phyloP scores from a whole-genome alignment of 176 grass and related monocot genomes.

The Eragrostis curvula region DNA sequence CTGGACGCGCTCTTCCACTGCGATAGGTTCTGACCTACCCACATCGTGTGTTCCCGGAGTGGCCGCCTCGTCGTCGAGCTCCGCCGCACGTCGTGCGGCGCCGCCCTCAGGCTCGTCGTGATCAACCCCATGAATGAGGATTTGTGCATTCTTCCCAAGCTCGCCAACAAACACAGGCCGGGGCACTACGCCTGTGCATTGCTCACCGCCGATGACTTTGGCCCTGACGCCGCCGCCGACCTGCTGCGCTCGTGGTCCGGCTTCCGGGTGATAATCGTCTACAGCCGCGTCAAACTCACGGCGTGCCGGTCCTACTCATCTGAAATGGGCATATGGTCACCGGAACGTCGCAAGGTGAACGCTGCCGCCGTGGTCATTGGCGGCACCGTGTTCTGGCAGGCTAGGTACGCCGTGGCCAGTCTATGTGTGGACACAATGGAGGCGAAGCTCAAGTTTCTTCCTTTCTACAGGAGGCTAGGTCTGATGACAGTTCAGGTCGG shows the following conservation, averaged over 20 bases:
- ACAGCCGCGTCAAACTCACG: background rate
- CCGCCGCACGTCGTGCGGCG: background rate
- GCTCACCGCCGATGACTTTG: too few relatives aligned
- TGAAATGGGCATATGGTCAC: background rate
- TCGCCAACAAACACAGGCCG: background rate
- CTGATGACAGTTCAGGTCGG: too few relatives aligned
- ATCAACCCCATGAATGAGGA: too few relatives aligned
- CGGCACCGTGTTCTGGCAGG: background rate
- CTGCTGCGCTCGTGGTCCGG: too few relatives aligned
- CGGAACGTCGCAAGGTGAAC: background rate
- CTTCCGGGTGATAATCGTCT: background rate
- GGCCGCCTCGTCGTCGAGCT: background rate
- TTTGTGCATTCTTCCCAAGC: too few relatives aligned
- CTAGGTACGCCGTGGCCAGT: background rate
- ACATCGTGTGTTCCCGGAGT: background rate
- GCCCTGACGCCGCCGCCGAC: too few relatives aligned
- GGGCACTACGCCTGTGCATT: too few relatives aligned
- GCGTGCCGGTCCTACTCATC: background rate
- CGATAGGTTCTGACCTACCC: background rate
- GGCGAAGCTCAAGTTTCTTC: background rate
- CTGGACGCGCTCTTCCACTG: background rate
- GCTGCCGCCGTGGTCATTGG: too few relatives aligned
- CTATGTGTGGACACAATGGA: background rate
- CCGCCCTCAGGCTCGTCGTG: background rate
- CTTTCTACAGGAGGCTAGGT: accelerated